phyloP scores from a whole-genome alignment of 441 rosid species.

The Erysimum cheiri region DNA sequence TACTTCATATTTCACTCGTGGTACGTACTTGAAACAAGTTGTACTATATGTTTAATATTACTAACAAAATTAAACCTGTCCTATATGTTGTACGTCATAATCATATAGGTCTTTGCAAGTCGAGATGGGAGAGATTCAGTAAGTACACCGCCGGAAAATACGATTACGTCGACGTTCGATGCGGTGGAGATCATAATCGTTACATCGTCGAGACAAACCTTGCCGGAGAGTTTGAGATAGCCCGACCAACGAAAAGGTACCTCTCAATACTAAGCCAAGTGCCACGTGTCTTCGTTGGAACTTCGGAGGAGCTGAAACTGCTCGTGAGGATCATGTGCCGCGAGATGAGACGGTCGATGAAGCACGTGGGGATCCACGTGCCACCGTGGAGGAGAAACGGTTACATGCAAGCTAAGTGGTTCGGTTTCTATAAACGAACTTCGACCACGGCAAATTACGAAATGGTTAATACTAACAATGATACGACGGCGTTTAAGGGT shows the following conservation, averaged over 20 bases:
- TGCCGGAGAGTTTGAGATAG: constrained; percentile 62
- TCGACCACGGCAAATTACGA: constrained; percentile 28
- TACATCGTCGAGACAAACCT: constrained; percentile 65
- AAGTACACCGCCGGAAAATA: constrained; percentile 57
- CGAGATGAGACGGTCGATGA: constrained; percentile 63
- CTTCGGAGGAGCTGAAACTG: constrained; percentile 54
- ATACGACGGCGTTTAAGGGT: constrained; percentile 25
- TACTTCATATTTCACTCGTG: constrained; percentile 4
- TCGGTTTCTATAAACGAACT: constrained; percentile 63
- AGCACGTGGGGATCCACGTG: constrained; percentile 48
- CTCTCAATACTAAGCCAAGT: constrained; percentile 47
- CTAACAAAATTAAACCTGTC: not conserved
- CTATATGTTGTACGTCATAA: not conserved
- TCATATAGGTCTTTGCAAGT: constrained; percentile 91
- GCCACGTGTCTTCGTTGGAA: constrained; percentile 62
- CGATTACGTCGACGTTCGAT: constrained; percentile 55
- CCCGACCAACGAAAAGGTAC: constrained; percentile 62
- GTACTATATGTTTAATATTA: not conserved
- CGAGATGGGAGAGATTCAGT: constrained; percentile 70
- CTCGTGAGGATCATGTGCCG: constrained; percentile 67
- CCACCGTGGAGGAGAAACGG: constrained; percentile 87
- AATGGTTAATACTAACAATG: not conserved
- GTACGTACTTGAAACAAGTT: not conserved
- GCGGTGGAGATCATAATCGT: constrained; percentile 46
- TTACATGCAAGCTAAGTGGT: constrained; percentile 87